Percentiles rank a stretch among this genome's conserved stretches.
These are phyloP conservation scores for Ganoderma boninense DNA, from an alignment of 1,284 basidiomycete genomes.

Conservation along the genomic window DNA sequence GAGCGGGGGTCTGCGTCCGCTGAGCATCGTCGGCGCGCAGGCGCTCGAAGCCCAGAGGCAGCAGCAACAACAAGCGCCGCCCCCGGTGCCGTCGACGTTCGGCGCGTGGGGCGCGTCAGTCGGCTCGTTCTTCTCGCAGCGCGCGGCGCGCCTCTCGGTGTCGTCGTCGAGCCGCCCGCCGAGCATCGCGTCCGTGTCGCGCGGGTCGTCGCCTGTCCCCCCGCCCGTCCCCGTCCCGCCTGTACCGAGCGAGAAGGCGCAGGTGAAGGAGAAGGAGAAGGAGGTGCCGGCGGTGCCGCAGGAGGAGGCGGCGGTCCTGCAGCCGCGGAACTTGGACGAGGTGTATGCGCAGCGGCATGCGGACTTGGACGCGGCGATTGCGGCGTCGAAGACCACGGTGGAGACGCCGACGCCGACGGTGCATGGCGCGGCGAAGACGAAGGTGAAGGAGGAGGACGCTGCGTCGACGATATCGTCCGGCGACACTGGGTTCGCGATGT, in stretches of 20 bases:
- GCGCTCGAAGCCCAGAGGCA: constrained; percentile 38
- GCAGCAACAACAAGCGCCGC: constrained; percentile 31
- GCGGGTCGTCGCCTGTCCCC: constrained; percentile 26
- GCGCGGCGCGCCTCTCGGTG: constrained; percentile 47
- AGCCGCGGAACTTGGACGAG: constrained; percentile 33
- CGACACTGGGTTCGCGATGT: constrained; percentile 27
- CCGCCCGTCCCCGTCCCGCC: constrained; percentile 31
- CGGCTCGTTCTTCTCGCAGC: constrained; percentile 64
- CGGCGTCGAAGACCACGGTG: too few relatives aligned
- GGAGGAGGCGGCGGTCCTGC: constrained; percentile 8
- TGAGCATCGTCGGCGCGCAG: constrained; percentile 42
- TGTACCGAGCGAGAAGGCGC: constrained; percentile 9
- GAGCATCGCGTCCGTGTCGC: constrained; percentile 22
- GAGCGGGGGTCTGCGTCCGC: constrained; percentile 34
- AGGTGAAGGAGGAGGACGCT: not conserved
- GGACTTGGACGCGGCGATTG: constrained; percentile 17
- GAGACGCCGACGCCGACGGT: too few relatives aligned
- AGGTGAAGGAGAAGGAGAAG: constrained; percentile 1
- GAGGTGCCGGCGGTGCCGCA: constrained; percentile 4
- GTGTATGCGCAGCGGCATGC: constrained; percentile 15
- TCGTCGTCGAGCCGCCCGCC: constrained; percentile 26
- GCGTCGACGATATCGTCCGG: constrained; percentile 33
- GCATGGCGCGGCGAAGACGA: not conserved
- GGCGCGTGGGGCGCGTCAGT: constrained; percentile 65
- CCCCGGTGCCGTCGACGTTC: constrained; percentile 41